Base-by-base conservation (phyloP, 2,329 filamentous ascomycete species). In the Penicillium sp. region DNA sequence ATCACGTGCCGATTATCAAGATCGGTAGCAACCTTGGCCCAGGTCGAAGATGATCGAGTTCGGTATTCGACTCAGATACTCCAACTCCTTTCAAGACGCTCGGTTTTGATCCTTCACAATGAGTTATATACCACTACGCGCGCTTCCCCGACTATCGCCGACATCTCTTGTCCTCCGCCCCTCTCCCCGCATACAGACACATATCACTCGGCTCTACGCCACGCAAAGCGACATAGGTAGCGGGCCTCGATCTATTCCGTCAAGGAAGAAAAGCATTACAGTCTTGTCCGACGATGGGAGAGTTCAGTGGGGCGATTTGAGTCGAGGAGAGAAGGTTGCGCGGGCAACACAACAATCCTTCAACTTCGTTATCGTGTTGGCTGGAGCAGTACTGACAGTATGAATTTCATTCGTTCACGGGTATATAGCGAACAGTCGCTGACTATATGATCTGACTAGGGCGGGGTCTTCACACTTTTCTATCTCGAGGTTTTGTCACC, bases 301-400 rank as follows among this genome's bases (percentile, higher is more conserved):
- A 61, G 86, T 96, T 1, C 85, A 86, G 4, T 97, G 93, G 93
- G 82, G 79, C 3, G 82, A 94, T 53, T 82, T 97, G 2, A 91
- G 87, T 0, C 79, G 77, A 0, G 79, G 79, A 47, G 93, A 97
- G 72, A 97, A 96, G 74, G 86, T 87, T 3, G 89, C 88, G 25
- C 84, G 93, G 39, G 90, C 91, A 9, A 93, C 91, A 0, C 92
- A 97, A 75, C 93, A 97, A 75, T 89, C 88, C 16, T 88, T 96
- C 79, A 97, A 97, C 75, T 86, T 96, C 63, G 82, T 88, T 63
- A 76, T 97, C 60, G 85, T 97, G 9, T 65, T 91, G 1, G 79
- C 87, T 8, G 93, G 93, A 27, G 76, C 92, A 11, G 82, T 86
- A 34, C 79, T 93, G 65, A 96, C 92, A 36, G 90, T 91, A 80